These are phyloP conservation scores for Hysterangium stoloniferum DNA, from an alignment of 768 basidiomycete genomes.

Conservation along the genomic window DNA sequence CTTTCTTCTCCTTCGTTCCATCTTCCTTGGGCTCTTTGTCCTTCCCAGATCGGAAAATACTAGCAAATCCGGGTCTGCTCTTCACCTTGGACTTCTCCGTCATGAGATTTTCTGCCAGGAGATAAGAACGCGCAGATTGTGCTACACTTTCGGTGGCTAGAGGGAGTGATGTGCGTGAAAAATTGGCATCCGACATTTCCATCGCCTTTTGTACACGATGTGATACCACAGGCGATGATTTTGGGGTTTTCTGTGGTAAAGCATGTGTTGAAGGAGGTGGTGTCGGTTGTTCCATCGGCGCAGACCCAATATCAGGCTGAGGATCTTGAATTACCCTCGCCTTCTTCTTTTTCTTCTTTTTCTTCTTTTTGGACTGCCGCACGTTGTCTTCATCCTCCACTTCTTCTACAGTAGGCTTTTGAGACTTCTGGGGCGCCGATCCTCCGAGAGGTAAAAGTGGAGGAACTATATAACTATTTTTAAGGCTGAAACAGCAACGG, in stretches of 20 bases:
- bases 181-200: neutral
- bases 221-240: neutral
- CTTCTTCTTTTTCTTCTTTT: conserved; percentile 71
- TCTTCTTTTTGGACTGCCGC: conserved; percentile 37
- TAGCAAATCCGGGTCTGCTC: conserved; percentile 51
- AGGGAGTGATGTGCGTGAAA: conserved; percentile 25
- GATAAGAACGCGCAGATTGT: conserved; percentile 65
- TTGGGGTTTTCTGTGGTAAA: conserved; percentile 5
- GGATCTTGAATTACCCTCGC: conserved; percentile 47
- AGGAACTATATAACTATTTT: conserved; percentile 1
- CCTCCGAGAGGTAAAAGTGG: conserved; percentile 2
- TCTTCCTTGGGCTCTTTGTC: conserved; percentile 34
- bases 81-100: conserved; percentile 59
- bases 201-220: neutral
- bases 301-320: conserved; percentile 12
- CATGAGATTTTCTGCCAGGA: conserved; percentile 42
- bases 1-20: conserved; percentile 41
- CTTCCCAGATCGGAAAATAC: conserved; percentile 37
- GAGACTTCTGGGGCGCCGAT: conserved; percentile 9
- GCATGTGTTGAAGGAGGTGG: conserved; percentile 11
- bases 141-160: conserved; percentile 44
- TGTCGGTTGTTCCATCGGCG: conserved; percentile 3
- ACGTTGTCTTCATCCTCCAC: conserved; percentile 62
- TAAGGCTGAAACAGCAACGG: neutral
- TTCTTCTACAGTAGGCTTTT: conserved; percentile 55